phyloP scores from a whole-genome alignment of 208 protist genomes.

The Trypanosoma vivax region DNA sequence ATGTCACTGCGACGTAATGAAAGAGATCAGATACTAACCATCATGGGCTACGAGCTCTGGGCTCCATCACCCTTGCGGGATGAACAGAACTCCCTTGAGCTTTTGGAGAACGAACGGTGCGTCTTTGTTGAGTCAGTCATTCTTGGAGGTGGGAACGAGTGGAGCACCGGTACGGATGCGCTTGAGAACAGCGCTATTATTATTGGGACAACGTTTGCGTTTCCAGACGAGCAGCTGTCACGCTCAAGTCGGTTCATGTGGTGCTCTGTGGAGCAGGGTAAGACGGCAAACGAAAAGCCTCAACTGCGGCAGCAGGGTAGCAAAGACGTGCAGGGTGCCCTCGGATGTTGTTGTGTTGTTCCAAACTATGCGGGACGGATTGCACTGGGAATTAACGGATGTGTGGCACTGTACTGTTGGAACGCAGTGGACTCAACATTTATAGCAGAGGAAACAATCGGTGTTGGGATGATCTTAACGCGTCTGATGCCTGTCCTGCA shows the following conservation, averaged over 20 bases:
- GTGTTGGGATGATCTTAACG: slow-evolving; percentile 50
- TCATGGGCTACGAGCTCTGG: slow-evolving; percentile 9
- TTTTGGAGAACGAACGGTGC: slow-evolving; percentile 78
- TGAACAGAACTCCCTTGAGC: slow-evolving; percentile 10
- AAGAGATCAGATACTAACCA: slow-evolving; percentile 51
- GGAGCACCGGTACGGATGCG: not conserved
- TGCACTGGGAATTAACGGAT: slow-evolving; percentile 71
- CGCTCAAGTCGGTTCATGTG: slow-evolving; percentile 20
- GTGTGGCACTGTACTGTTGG: slow-evolving; percentile 64
- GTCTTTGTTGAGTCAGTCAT: slow-evolving; percentile 60
- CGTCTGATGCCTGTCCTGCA: slow-evolving; percentile 47
- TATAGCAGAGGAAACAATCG: slow-evolving; percentile 56
- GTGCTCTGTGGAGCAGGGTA: slow-evolving; percentile 17
- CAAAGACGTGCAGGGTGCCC: slow-evolving; percentile 60
- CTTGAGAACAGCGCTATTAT: slow-evolving; percentile 27
- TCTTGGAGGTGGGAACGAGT: slow-evolving; percentile 25
- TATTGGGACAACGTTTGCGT: slow-evolving; percentile 74
- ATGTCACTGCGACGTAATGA: slow-evolving; percentile 44
- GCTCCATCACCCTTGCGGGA: not conserved
- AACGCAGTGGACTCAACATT: slow-evolving; percentile 54
- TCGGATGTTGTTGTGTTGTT: slow-evolving; percentile 75
- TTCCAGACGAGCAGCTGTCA: slow-evolving; percentile 31
- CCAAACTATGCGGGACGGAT: slow-evolving; percentile 62
- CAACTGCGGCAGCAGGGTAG: slow-evolving; percentile 25
- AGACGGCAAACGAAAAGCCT: slow-evolving; percentile 6